Percentiles rank a stretch among this genome's conserved stretches.
These are phyloP conservation scores for Zalaria sp. DNA, from an alignment of 2,329 filamentous ascomycete species.

Conservation along the genomic window DNA sequence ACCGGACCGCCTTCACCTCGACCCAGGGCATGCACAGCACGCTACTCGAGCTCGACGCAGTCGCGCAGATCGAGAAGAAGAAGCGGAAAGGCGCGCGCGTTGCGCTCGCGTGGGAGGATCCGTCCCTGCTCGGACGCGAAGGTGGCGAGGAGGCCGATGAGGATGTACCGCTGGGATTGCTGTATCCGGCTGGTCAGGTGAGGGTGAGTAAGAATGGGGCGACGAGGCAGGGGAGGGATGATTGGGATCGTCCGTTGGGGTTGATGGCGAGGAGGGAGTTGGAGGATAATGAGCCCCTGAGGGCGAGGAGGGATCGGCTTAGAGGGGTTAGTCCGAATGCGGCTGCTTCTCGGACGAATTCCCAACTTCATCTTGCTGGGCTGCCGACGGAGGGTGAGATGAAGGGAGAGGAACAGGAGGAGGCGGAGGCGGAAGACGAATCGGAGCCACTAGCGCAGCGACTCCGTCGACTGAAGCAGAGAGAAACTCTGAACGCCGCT, in stretches of 20 bases:
- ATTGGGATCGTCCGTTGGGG: constrained; percentile 52
- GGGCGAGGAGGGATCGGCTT: constrained; percentile 59
- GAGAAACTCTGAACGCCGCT: constrained; percentile 33
- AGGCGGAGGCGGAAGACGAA: constrained; percentile 37
- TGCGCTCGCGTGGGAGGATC: constrained; percentile 82
- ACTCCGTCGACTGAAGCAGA: constrained; percentile 48
- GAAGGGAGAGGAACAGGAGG: constrained; percentile 17
- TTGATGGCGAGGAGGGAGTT: constrained; percentile 68
- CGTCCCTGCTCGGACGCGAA: constrained; percentile 18
- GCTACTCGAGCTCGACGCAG: constrained; percentile 76
- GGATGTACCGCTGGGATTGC: constrained; percentile 74
- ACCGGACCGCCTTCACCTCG: constrained; percentile 48
- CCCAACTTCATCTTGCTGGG: too few relatives aligned
- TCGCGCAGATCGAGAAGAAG: constrained; percentile 70
- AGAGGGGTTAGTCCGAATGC: constrained; percentile 37
- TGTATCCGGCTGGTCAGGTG: constrained; percentile 48
- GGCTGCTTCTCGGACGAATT: neutral
- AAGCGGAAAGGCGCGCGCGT: constrained; percentile 62
- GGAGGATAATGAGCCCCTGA: constrained; percentile 87
- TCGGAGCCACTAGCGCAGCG: constrained; percentile 55
- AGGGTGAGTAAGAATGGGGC: constrained; percentile 29
- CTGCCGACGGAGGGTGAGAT: too few relatives aligned
- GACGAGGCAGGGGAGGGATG: constrained; percentile 21
- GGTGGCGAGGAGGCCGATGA: constrained; percentile 51
- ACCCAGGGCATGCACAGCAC: constrained; percentile 83